These are phyloP conservation scores for Microthyrium microscopicum DNA, from an alignment of 2,329 filamentous ascomycete species.

Conservation along the genomic window DNA sequence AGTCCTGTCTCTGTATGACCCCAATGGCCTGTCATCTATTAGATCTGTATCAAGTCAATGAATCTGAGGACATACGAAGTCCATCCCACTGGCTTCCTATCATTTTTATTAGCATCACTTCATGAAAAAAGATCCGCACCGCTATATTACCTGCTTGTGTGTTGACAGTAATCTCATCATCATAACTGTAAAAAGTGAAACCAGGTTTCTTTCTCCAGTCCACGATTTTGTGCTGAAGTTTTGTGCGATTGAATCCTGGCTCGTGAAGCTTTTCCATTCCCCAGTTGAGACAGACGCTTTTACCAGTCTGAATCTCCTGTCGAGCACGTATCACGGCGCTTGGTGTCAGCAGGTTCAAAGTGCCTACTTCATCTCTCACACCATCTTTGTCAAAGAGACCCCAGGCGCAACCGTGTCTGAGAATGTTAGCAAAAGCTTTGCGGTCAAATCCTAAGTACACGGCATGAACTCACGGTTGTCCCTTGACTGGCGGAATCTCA, in stretches of 20 bases:
- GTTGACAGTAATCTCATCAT: conserved; percentile 43
- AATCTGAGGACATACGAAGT: no score
- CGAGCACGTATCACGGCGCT: conserved; percentile 35
- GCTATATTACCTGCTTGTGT: conserved; percentile 45
- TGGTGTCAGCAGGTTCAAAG: conserved; percentile 43
- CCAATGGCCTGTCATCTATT: no score
- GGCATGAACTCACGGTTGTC: no score
- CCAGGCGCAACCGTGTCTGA: conserved; percentile 34
- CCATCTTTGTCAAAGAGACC: conserved; percentile 35
- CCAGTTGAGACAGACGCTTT: conserved; percentile 36
- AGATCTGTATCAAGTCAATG: no score
- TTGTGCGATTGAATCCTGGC: conserved; percentile 38
- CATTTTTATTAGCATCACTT: conserved; percentile 9
- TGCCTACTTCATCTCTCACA: conserved; percentile 39
- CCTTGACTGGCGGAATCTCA: no score
- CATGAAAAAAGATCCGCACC: conserved; percentile 36
- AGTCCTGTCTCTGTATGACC: conserved; percentile 5
- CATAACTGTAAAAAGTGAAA: conserved; percentile 39
- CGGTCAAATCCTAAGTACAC: no score
- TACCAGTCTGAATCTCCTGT: conserved; percentile 35
- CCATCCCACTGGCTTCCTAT: neutral
- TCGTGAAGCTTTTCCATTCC: conserved; percentile 40
- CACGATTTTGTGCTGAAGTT: conserved; percentile 39
- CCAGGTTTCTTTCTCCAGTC: conserved; percentile 34
- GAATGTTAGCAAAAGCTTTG: no score